Conservation (phyloP, 1,284 basidiomycete genomes). For the Irpex sp. region DNA sequence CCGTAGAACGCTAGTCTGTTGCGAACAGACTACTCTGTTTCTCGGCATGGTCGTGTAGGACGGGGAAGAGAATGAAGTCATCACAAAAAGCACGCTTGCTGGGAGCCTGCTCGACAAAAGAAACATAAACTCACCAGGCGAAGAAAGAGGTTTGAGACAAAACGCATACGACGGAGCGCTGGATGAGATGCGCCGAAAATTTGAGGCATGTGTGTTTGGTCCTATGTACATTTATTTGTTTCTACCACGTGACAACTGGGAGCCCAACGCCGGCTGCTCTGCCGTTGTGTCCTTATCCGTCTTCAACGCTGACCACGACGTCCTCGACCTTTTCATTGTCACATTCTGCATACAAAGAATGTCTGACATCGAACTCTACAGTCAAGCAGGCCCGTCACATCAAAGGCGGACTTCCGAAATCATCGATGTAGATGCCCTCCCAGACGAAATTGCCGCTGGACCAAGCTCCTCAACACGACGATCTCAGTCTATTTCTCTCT, state of each 20-base stretch:
- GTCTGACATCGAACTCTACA: background rate
- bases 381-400: background rate
- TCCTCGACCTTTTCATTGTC: background rate
- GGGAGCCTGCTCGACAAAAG: background rate
- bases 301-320: background rate
- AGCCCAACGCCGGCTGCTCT: background rate
- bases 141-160: background rate
- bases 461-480: slow-evolving; percentile 18
- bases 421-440: slow-evolving; percentile 30
- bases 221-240: background rate
- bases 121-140: background rate
- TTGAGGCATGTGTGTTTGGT: background rate
- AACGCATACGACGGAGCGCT: background rate
- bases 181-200: background rate
- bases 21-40: slow-evolving; percentile 70
- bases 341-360: background rate
- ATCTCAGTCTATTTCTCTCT: slow-evolving; percentile 8
- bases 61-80: slow-evolving; percentile 84
- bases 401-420: slow-evolving; percentile 12
- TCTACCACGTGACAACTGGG: background rate
- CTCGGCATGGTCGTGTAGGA: slow-evolving; percentile 79
- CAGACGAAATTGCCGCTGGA: slow-evolving; percentile 25
- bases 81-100: slow-evolving; percentile 32
- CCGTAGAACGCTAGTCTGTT: slow-evolving; percentile 60
- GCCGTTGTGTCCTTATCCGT: background rate